Percentiles rank a stretch among this genome's conserved stretches.
Conservation (phyloP, 2,329 filamentous ascomycete genomes). For the Fusarium sp. region DNA sequence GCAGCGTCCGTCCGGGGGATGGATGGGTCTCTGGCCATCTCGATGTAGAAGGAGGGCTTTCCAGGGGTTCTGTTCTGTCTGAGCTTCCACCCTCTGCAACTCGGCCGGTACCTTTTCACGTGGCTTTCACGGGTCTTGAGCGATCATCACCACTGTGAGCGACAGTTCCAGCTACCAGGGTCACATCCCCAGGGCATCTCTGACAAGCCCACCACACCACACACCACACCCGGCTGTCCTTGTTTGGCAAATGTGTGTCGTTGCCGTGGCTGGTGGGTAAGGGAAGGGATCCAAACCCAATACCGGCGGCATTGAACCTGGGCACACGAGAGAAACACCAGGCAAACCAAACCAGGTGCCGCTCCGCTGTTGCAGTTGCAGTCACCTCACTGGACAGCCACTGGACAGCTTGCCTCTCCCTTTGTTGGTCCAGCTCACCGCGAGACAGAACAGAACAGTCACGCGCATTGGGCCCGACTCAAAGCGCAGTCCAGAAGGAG, state of each 20-base stretch:
- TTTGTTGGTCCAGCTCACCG: constrained; percentile 13
- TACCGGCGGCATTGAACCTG: constrained; percentile 7
- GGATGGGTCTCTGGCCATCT: constrained; percentile 1
- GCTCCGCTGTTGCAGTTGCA: constrained; percentile 22
- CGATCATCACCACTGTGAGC: constrained; percentile 25
- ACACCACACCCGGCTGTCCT: background rate
- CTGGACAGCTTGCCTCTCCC: constrained; percentile 13
- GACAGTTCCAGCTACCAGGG: constrained; percentile 1
- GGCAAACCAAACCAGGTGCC: background rate
- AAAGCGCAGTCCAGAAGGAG: constrained; percentile 26
- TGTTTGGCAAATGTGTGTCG: background rate
- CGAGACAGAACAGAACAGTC: constrained; percentile 12
- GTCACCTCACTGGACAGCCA: constrained; percentile 19
- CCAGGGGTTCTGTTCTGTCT: constrained; percentile 29
- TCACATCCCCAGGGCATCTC: background rate
- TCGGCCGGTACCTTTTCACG: constrained; percentile 43
- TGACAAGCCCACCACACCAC: background rate
- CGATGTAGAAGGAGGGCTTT: constrained; percentile 15
- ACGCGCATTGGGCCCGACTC: constrained; percentile 25
- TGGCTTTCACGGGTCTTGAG: constrained; percentile 34
- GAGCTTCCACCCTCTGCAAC: constrained; percentile 15
- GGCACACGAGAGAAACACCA: constrained; percentile 12
- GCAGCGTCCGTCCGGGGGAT: constrained; percentile 22
- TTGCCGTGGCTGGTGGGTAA: background rate
- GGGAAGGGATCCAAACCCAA: constrained; percentile 7